Base-by-base conservation (phyloP, 2,329 filamentous ascomycete genomes). In the Metarhizium robertsii region DNA sequence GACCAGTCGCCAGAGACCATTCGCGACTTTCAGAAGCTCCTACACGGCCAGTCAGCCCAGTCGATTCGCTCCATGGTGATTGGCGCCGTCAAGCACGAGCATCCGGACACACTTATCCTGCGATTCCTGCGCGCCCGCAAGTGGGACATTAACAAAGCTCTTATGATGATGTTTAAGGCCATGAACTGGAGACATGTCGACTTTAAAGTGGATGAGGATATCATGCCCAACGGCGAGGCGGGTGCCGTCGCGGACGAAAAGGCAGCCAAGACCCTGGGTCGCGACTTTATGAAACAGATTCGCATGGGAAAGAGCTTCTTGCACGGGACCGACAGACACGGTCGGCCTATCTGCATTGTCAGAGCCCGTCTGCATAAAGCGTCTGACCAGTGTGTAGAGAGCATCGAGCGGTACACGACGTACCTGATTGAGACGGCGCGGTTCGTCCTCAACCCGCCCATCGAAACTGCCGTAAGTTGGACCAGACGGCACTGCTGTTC, bases 361-460 rank as follows among this genome's bases (percentile, higher is more conserved):
- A 34, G 32, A 11, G 32, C 71, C 45, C 81, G 90, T 48, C 71
- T 96, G 62, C 94, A 99, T 69, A 86, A 79, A 64, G 83, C 85
- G 54, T 88, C 87, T 29, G 90, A 95, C 62, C 90, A 97, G 72
- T 86, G 80, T 47, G 88, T 92, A 65, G 82, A 88, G 66, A 87
- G 84, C 64, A 70, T 97, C 57, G 92, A 99, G 71, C 81, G 86
- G 62, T 96, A 88, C 69, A 99, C 94, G 0, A 89, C 97, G 40
- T 96, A 90, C 69, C 80, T 91, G 42, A 99, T 99, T 63, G 94
- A 99, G 75, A 95, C 91, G 25, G 87, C 90, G n/a, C 83, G 94
- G 53, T 83, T 96, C 75, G 76, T 95, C 59, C 75, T 99, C 53
- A 77, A 79, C 57, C 81, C 85, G 30, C 91, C 90, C 0, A 81